Percentiles rank a stretch among this genome's conserved stretches.
Evolutionary conservation across 176 grass and related monocot genomes (phyloP).

Genomic region (Oryza coarctata): DNA sequence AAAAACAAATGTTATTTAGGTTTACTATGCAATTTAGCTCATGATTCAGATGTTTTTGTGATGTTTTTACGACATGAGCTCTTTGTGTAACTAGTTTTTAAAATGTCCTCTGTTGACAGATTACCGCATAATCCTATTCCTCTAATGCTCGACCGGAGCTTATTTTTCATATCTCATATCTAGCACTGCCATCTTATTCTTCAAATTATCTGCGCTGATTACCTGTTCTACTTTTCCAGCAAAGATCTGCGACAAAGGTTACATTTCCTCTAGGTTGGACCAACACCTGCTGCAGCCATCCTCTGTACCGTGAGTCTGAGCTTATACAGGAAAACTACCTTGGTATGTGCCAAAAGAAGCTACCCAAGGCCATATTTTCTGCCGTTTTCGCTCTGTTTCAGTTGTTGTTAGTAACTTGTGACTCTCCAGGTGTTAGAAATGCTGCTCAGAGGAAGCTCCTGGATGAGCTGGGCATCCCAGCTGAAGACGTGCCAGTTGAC

Average conservation of each 20-base stretch:
- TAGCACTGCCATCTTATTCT: background rate
- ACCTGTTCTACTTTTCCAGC: slow-evolving; percentile 48
- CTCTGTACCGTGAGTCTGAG: slow-evolving; percentile 92
- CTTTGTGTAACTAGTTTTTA: background rate
- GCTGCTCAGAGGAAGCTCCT: slow-evolving; percentile 89
- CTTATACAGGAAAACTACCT: slow-evolving; percentile 85
- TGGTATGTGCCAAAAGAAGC: slow-evolving; percentile 41
- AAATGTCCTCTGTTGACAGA: background rate
- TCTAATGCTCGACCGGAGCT: background rate
- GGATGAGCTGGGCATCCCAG: slow-evolving; percentile 85
- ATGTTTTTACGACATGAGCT: background rate
- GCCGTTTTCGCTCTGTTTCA: background rate
- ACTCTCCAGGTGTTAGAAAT: slow-evolving; percentile 75
- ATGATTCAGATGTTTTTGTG: background rate
- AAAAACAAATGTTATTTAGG: background rate
- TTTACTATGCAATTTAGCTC: background rate
- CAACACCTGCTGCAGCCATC: slow-evolving; percentile 98
- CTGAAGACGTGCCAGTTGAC: slow-evolving; percentile 76
- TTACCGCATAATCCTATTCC: background rate
- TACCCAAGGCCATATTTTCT: background rate
- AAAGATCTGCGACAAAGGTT: slow-evolving; percentile 92
- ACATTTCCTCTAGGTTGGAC: slow-evolving; percentile 98
- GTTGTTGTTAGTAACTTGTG: background rate
- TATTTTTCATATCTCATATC: background rate
- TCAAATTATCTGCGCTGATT: background rate